Evolutionary conservation across 371 early-diverging fungal species (phyloP), one percentile per base, ranked within the genome.

Genomic region (Mucor piriformis): DNA sequence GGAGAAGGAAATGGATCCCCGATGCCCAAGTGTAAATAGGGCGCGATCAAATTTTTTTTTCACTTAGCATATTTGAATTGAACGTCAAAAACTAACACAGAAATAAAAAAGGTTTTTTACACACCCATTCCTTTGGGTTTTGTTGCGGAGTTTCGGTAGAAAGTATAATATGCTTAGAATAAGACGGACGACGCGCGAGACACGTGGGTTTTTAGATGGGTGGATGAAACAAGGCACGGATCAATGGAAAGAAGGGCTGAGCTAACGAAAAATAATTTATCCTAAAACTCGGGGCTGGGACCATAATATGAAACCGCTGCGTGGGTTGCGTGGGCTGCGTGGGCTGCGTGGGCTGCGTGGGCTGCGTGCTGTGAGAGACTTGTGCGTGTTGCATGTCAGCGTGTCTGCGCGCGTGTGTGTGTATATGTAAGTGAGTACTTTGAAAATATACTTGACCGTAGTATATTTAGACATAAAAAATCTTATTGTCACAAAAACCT

Each of bases 391-490:
- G 29, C 8, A 8, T 29, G 29, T 6, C 4, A 29, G 29, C 29
- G 29, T 29, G 29, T 29, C 6, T 29, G 29, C 8, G 29, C 8
- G 29, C 8, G 29, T 29, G 29, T 7, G 29, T 29, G 29, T 13
- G 38, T 37, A 12, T 13, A 12, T 11, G 11, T 37, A 13, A 10
- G 38, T 37, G 38, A 4, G 38, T 29, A 29, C 29, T 29, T 29
- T 29, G 29, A 6, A 8, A 6, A 8, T 29, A 8, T 29, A 29
- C 29, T 29, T 29, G 29, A 29, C 29, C 38, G 6, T n/a, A 38
- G 15, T n/a, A 38, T 33, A 51, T 33, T 12, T 35, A 18, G 33
- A 51, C 20, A 51, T 33, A 50, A 50, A 51, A 51, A 51, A 16
- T 53, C 40, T 25, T 35, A 35, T 24, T 48, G 13, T 13, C 24